phyloP scores from a whole-genome alignment of 768 basidiomycete species.

The Neoboletus brunneissimus region DNA sequence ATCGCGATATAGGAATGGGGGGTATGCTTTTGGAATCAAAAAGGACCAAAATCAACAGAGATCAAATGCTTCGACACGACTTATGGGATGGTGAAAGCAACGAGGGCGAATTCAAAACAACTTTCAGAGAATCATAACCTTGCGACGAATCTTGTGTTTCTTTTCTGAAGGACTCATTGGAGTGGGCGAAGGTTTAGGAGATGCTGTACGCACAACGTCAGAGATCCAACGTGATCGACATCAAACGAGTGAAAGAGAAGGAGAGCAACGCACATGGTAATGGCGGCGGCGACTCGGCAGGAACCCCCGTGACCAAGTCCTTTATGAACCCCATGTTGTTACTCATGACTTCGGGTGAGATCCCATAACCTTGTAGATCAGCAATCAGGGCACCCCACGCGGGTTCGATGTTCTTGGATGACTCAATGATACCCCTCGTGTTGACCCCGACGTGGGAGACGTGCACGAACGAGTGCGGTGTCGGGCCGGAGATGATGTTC shows the following conservation, averaged over 20 bases:
- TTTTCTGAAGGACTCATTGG: slow-evolving; percentile 16
- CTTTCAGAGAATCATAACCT: slow-evolving; percentile 28
- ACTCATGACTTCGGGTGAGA: slow-evolving; percentile 31
- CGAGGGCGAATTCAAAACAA: neutral
- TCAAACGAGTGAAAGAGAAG: neutral
- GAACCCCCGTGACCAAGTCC: slow-evolving; percentile 22
- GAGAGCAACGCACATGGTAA: slow-evolving; percentile 12
- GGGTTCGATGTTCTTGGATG: slow-evolving; percentile 50
- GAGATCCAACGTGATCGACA: neutral
- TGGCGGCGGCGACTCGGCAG: slow-evolving; percentile 5
- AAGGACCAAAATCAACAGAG: neutral
- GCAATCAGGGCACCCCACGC: slow-evolving; percentile 49
- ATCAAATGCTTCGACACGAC: neutral
- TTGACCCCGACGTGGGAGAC: slow-evolving; percentile 62
- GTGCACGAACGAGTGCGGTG: slow-evolving; percentile 62
- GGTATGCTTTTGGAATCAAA: slow-evolving; percentile 14
- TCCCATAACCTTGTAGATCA: slow-evolving; percentile 41
- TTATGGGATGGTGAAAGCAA: neutral
- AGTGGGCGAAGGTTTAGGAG: slow-evolving; percentile 9
- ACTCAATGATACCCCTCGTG: slow-evolving; percentile 48
- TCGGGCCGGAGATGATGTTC: slow-evolving; percentile 54
- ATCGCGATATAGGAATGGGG: slow-evolving; percentile 8
- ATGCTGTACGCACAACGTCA: neutral
- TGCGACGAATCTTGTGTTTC: slow-evolving; percentile 34
- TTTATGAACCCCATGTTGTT: slow-evolving; percentile 37